Evolutionary conservation across 2,329 filamentous ascomycete species (phyloP), one percentile per base, ranked within the genome.

Genomic region (Paecilomyces variotii): DNA sequence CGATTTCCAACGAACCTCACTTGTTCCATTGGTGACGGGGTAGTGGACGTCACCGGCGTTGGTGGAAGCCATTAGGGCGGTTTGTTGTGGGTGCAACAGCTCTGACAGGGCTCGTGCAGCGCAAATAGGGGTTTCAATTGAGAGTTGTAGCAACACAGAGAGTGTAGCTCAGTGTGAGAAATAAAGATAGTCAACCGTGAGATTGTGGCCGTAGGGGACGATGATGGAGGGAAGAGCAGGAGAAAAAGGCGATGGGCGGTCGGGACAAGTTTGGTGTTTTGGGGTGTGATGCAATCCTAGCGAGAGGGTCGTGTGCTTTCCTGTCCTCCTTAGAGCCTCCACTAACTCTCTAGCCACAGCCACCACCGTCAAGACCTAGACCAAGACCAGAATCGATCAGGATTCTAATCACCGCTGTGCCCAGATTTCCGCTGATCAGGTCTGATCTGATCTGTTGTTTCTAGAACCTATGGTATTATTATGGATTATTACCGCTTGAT

Each of bases 41-140:
- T 75, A 75, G 65, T 64, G 71, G 65, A 75, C 72, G 61, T 72
- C 67, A 64, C 68, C 67, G 60, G 67, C 61, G 60, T 57, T 53
- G 30, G 59, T 59, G 27, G 39, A 52, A 62, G 72, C 70, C 71
- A 73, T 74, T 61, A 28, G 24, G 56, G 59, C 57, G 65, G 56
- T 59, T 35, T 25, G n/a, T 59, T 62, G 64, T 65, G 64, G 61
- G 64, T 63, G 63, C 57, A 57, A 58, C 57, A 65, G 60, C 58
- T 61, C 57, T 58, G 28, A 12, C 32, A 54, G 54, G 28, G 62
- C 62, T 61, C 49, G 56, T 56, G 57, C 28, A 56, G 50, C 57
- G 50, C 49, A 60, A 61, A 58, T 54, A 56, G 61, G 35, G 53
- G 56, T 30, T 55, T 53, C 56, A 58, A 54, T 53, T 57, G 56